Evolutionary conservation across 148 eudicot genomes (phyloP).

Genomic region (Rhododendron ovatum): DNA sequence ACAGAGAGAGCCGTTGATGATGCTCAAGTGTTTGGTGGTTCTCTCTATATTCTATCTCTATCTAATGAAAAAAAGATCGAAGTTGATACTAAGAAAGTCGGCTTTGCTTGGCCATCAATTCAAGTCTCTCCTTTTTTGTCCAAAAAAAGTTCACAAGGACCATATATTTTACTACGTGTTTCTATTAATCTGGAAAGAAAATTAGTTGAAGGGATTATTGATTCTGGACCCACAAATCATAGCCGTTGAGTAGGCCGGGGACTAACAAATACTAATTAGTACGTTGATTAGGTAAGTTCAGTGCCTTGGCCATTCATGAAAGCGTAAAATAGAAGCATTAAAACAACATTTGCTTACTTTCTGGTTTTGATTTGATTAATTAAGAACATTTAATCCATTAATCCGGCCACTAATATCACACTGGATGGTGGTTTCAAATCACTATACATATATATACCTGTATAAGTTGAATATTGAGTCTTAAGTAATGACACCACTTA

Average conservation of each 20-base stretch:
- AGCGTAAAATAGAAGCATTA: background rate
- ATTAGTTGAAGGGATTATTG: background rate
- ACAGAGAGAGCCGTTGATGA: background rate
- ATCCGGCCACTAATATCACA: background rate
- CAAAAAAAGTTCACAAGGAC: background rate
- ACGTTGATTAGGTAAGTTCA: background rate
- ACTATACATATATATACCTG: too few relatives aligned
- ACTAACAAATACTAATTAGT: background rate
- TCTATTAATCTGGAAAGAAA: background rate
- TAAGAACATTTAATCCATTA: background rate
- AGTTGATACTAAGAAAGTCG: background rate
- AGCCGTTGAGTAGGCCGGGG: background rate
- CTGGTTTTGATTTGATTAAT: too few relatives aligned
- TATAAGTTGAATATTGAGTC: background rate
- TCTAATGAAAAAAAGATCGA: background rate
- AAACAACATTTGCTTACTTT: too few relatives aligned
- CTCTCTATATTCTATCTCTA: background rate
- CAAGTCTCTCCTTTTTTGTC: background rate
- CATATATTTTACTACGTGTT: background rate
- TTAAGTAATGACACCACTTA: background rate
- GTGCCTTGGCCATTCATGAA: background rate
- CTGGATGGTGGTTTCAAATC: too few relatives aligned
- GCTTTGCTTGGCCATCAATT: constrained; percentile 6
- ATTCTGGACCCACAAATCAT: background rate
- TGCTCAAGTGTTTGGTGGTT: background rate